phyloP scores from a whole-genome alignment of 768 basidiomycete species.

The Astraeus odoratus region DNA sequence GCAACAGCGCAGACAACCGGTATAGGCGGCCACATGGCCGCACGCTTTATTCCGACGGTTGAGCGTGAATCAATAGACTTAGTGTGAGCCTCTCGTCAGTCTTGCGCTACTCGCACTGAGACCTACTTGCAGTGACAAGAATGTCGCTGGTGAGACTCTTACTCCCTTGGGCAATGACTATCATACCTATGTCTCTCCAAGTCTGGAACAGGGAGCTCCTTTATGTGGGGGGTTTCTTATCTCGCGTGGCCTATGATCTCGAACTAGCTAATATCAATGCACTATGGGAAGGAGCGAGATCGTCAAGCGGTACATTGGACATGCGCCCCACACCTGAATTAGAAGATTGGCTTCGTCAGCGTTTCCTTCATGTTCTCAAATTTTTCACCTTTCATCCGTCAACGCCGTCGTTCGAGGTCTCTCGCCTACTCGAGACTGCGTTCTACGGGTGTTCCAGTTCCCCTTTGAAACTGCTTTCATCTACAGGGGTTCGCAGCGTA shows the following conservation, averaged over 20 bases:
- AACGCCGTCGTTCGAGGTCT: conserved; percentile 79
- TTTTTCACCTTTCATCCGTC: conserved; percentile 90
- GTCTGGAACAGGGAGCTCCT: conserved; percentile 92
- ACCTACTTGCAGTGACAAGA: conserved; percentile 53
- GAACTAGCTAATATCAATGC: conserved; percentile 58
- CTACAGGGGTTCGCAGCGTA: conserved; percentile 60
- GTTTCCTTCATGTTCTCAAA: conserved; percentile 71
- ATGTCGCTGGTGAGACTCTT: conserved; percentile 55
- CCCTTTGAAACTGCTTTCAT: conserved; percentile 68
- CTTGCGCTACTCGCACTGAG: not conserved
- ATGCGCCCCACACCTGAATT: conserved; percentile 33
- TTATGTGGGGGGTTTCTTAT: conserved; percentile 74
- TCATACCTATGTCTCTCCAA: conserved; percentile 17
- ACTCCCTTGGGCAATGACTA: not conserved
- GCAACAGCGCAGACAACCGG: conserved; percentile 92
- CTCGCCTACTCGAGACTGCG: conserved; percentile 58
- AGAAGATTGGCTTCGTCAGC: conserved; percentile 43
- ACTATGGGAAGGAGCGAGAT: conserved; percentile 50
- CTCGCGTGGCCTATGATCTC: conserved; percentile 77
- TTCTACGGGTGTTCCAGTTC: conserved; percentile 65
- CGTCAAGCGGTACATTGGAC: conserved; percentile 23
- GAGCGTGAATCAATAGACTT: conserved; percentile 91
- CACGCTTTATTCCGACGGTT: conserved; percentile 91
- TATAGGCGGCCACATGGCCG: conserved; percentile 59
- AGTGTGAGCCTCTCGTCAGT: conserved; percentile 43